Evolutionary conservation across 345 rosid species (phyloP).

Genomic region (Arabidopsis arenosa): DNA sequence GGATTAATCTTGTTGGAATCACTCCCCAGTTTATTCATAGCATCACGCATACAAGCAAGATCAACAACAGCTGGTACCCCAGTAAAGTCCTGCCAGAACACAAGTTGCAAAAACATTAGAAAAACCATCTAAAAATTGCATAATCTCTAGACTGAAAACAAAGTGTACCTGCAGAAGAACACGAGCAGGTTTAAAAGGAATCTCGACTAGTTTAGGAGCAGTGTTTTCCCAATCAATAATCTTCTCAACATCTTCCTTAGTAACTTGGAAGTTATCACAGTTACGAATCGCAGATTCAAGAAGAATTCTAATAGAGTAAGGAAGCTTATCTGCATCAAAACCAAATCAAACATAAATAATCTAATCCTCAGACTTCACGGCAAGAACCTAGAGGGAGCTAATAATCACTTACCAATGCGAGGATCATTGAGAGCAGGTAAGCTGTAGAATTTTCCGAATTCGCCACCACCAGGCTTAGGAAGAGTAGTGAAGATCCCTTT

Average conservation of each 20-base stretch:
- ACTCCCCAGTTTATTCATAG: slow-evolving; percentile 87
- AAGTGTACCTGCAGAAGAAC: slow-evolving; percentile 68
- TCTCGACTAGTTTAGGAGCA: slow-evolving; percentile 77
- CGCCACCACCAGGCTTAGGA: slow-evolving; percentile 90
- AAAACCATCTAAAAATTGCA: neutral
- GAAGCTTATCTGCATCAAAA: slow-evolving; percentile 55
- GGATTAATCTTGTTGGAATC: slow-evolving; percentile 93
- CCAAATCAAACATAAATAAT: neutral
- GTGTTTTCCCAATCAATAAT: slow-evolving; percentile 87
- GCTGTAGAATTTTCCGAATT: slow-evolving; percentile 93
- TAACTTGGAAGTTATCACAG: slow-evolving; percentile 84
- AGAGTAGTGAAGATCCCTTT: slow-evolving; percentile 74
- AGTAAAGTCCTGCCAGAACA: slow-evolving; percentile 76
- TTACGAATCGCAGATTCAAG: slow-evolving; percentile 85
- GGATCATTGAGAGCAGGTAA: slow-evolving; percentile 94
- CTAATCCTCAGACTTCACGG: too few relatives aligned
- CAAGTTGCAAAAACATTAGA: neutral
- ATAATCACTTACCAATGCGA: slow-evolving; percentile 58
- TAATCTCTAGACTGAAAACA: neutral
- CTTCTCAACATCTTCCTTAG: slow-evolving; percentile 82
- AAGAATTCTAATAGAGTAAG: slow-evolving; percentile 78
- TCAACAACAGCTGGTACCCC: slow-evolving; percentile 98
- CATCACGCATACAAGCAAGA: slow-evolving; percentile 99
- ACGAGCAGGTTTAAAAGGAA: slow-evolving; percentile 88
- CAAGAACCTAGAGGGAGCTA: too few relatives aligned